Percentiles rank a stretch among this genome's conserved stretches.
phyloP scores from a whole-genome alignment of 2,329 filamentous ascomycete genomes.

The Botryotinia convoluta region DNA sequence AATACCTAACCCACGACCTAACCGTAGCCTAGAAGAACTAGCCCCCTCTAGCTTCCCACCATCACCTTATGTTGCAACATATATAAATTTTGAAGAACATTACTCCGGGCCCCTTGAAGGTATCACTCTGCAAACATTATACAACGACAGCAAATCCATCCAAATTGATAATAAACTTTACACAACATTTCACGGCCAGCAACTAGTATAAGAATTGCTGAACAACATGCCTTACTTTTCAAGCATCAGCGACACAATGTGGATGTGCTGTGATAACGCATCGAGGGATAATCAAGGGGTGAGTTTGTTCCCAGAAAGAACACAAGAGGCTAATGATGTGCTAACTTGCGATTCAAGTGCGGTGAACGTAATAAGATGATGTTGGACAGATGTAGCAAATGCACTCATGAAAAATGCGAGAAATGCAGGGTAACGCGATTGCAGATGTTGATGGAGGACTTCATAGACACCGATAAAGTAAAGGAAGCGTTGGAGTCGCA shows the following conservation, averaged over 20 bases:
- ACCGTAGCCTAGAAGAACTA: not conserved
- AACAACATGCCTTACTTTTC: constrained; percentile 12
- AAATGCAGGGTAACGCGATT: not conserved
- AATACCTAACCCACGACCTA: not conserved
- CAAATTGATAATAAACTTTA: not conserved
- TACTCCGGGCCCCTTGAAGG: not conserved
- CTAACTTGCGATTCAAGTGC: constrained; percentile 1
- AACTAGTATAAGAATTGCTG: not conserved
- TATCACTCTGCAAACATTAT: not conserved
- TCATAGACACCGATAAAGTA: not conserved
- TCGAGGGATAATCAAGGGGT: not conserved
- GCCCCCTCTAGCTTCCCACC: not conserved
- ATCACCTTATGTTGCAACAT: not conserved
- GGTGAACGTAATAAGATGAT: constrained; percentile 2
- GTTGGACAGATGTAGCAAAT: not conserved
- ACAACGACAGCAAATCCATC: not conserved
- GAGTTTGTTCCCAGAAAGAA: not conserved
- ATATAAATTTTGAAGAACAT: not conserved
- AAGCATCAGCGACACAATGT: constrained; percentile 10
- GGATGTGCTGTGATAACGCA: not conserved
- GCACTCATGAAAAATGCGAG: not conserved
- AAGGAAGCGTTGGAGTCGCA: not conserved
- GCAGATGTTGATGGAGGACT: not conserved
- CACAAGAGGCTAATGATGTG: not conserved
- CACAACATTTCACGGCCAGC: not conserved